phyloP scores from a whole-genome alignment of 106 monocot genomes.

The Hemerocallis citrina region DNA sequence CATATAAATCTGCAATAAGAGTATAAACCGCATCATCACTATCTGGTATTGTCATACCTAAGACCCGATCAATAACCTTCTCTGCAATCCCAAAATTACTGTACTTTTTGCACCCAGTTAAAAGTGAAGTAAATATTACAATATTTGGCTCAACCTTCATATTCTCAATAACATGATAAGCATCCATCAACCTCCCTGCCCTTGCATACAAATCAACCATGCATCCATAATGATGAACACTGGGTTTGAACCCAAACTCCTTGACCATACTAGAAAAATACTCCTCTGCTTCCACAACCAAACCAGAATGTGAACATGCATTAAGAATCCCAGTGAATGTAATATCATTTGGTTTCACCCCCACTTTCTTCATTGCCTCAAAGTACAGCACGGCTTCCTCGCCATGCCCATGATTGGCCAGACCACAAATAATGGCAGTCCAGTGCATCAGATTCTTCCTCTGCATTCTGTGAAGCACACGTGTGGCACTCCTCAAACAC shows the following conservation, averaged over 20 bases:
- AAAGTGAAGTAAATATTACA: too few relatives aligned
- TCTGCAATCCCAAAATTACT: constrained; percentile 48
- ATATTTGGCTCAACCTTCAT: too few relatives aligned
- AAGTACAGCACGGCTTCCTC: too few relatives aligned
- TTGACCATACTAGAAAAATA: constrained; percentile 35
- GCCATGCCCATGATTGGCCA: too few relatives aligned
- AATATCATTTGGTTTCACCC: too few relatives aligned
- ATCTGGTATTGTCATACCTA: constrained; percentile 22
- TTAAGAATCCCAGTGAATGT: too few relatives aligned
- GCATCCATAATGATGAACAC: constrained; percentile 64
- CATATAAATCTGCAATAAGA: too few relatives aligned
- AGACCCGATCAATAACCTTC: constrained; percentile 31
- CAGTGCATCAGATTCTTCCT: too few relatives aligned
- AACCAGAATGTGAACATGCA: constrained; percentile 50
- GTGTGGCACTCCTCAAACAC: constrained; percentile 27
- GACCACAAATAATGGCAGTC: too few relatives aligned
- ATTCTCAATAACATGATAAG: constrained; percentile 30
- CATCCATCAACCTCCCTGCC: constrained; percentile 50
- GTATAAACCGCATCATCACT: constrained; percentile 46
- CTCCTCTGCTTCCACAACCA: too few relatives aligned
- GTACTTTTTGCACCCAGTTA: constrained; percentile 44
- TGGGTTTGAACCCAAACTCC: constrained; percentile 37
- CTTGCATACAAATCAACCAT: constrained; percentile 54
- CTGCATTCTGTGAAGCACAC: constrained; percentile 35
- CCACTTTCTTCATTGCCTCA: too few relatives aligned